Evolutionary conservation across 2,329 filamentous ascomycete species (phyloP).

Genomic region (Sporothrix protearum): DNA sequence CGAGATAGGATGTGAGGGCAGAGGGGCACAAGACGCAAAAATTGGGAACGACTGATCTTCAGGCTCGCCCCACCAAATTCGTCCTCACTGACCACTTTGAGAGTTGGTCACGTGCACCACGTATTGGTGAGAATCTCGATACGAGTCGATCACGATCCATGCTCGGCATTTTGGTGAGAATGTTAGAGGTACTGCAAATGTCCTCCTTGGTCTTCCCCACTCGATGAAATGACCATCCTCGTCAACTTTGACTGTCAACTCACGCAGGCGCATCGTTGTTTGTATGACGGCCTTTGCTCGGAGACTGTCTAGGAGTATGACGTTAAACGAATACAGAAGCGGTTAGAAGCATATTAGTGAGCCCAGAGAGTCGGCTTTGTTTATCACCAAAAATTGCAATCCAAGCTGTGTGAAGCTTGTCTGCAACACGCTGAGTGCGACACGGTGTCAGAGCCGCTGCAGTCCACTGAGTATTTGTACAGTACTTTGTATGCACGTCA

Average conservation of each 20-base stretch:
- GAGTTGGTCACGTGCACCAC: neutral
- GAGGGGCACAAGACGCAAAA: slow-evolving; percentile 10
- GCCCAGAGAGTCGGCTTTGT: neutral
- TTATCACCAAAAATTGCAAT: neutral
- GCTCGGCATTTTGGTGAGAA: neutral
- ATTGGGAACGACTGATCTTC: neutral
- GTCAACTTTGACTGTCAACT: neutral
- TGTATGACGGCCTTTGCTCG: neutral
- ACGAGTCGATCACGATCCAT: neutral
- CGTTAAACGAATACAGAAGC: neutral
- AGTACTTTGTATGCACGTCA: no score
- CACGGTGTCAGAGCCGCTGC: neutral
- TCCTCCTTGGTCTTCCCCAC: neutral
- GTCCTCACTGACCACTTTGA: no score
- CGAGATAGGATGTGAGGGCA: neutral
- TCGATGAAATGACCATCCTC: neutral
- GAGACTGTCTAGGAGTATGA: neutral
- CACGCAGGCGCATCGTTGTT: neutral
- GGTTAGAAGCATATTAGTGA: slow-evolving; percentile 1
- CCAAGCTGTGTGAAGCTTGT: neutral
- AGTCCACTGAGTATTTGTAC: no score
- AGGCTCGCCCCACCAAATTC: neutral
- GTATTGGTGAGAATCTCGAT: neutral
- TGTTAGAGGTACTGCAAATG: neutral
- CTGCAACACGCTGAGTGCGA: neutral